Evolutionary conservation across 257 asterid species (phyloP), one percentile per base, ranked within the genome.

Genomic region (Penstemon barbatus): DNA sequence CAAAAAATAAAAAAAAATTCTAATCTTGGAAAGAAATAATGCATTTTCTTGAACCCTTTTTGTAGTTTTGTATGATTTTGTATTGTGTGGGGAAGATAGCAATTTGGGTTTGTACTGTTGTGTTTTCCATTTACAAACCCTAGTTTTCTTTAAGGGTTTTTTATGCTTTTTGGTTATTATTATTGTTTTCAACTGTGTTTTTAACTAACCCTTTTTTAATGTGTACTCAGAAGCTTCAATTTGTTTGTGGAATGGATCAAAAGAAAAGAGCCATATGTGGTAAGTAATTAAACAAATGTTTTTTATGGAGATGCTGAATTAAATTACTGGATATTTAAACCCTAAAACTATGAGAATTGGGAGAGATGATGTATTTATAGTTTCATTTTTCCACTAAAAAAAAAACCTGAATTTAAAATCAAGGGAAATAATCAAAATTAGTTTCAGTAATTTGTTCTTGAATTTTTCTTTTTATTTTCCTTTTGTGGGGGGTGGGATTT

Each of bases 111-210:
- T 44, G 52, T 38, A 25, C 71, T 39, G 52, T 67, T 54, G 9
- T 43, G 57, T 12, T 63, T 10, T 53, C n/a, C 48, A 63, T 63
- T 53, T 50, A 36, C 18, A 69, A 77, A 58, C 75, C 78, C 78
- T 72, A 66, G 57, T 61, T 36, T 9, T 53, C 40, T 18, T 18
- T 73, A 66, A 74, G 9, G 54, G 72, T 64, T 19, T 3, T 3
- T 33, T 10, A 46, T 39, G 57, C 46, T 65, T 61, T 55, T 63
- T 38, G 45, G 57, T 56, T 6, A 1, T 56, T 33, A 25, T 25
- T 25, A 57, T 63, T 73, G 72, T 65, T 51, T 15, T 50, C 41
- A 39, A 52, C 58, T 52, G 15, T 0, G 5, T 12, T 25, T 1
- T 25, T 1, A 25, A 25, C 33, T 25, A 25, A 25, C 33, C 33